Evolutionary conservation across 257 asterid species (phyloP), one percentile per base, ranked within the genome.

Genomic region (Mentha longifolia): DNA sequence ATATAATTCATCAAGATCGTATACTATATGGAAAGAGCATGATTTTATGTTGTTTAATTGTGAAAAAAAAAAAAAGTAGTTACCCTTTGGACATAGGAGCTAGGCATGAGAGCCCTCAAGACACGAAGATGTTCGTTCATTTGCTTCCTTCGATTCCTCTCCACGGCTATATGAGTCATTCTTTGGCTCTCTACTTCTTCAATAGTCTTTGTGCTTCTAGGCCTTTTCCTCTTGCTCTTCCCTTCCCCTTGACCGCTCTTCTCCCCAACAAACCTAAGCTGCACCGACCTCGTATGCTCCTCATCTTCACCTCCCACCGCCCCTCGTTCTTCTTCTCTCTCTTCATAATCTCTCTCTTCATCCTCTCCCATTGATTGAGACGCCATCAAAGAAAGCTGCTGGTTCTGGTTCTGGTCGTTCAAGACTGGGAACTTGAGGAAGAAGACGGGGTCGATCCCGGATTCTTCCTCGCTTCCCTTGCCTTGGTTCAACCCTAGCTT

Each of bases 101-200:
- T 85, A 16, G 99, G 99, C 99, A 95, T 95, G 84, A 95, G 97
- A 58, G 97, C 84, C 78, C 96, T 86, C 72, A 95, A 81, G 28
- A 89, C 99, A 0, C 89, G 90, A 69, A 95, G 96, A 80, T 91
- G 98, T 16, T 92, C 97, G 61, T 92, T 95, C 97, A 95, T 95
- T 76, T 95, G 99, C 80, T 91, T 95, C 82, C 99, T 82, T 14
- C 99, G 70, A 42, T 95, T 95, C 70, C 99, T 87, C 39, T 95
- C 99, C 1, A 95, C 98, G 0, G 96, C 97, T 6, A 91, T 95
- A 68, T 95, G 99, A 58, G 96, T 91, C 98, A 95, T 91, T 83
- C 99, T 77, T 43, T 94, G 98, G 80, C 96, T 94, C 82, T 94
- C 99, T 14, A 94, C 97, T 78, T 94, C 98, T 73, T 91, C 92